Conservation (phyloP, 2,329 filamentous ascomycete genomes). For the Hansfordia pulvinata region DNA sequence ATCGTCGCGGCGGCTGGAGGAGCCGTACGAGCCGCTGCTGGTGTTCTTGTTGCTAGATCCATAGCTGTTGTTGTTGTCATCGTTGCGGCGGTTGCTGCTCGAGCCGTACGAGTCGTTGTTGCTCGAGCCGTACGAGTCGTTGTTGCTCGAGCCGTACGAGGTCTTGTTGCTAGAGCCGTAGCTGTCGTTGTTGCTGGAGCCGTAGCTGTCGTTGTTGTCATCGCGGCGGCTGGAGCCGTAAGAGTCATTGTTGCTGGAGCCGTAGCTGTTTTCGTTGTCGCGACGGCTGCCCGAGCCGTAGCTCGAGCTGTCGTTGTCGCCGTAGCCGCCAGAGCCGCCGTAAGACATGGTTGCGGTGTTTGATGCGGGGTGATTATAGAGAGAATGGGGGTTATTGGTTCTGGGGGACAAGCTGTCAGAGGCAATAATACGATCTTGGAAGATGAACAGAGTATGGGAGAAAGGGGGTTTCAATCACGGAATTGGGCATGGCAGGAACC, state of each 20-base stretch:
- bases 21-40: slow-evolving; percentile 5
- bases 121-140: slow-evolving; percentile 4
- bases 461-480: no score
- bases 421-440: no score
- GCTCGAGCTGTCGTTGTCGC: slow-evolving; percentile 7
- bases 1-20: slow-evolving; percentile 2
- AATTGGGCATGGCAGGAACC: no score
- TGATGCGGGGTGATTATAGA: no score
- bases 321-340: no score
- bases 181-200: slow-evolving; percentile 16
- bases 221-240: slow-evolving; percentile 8
- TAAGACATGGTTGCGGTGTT: no score
- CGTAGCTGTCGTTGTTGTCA: slow-evolving; percentile 5
- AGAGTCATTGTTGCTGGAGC: slow-evolving; percentile 4
- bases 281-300: slow-evolving; percentile 5
- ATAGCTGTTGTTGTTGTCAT: slow-evolving; percentile 2
- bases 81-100: slow-evolving; percentile 2
- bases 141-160: neutral
- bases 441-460: no score
- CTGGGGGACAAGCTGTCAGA: no score
- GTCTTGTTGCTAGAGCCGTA: slow-evolving; percentile 4
- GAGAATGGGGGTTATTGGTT: no score
- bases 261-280: slow-evolving; percentile 4
- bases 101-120: neutral
- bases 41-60: slow-evolving; percentile 2